Evolutionary conservation across 2,329 filamentous ascomycete genomes (phyloP).

Genomic region (Phoma sp.): DNA sequence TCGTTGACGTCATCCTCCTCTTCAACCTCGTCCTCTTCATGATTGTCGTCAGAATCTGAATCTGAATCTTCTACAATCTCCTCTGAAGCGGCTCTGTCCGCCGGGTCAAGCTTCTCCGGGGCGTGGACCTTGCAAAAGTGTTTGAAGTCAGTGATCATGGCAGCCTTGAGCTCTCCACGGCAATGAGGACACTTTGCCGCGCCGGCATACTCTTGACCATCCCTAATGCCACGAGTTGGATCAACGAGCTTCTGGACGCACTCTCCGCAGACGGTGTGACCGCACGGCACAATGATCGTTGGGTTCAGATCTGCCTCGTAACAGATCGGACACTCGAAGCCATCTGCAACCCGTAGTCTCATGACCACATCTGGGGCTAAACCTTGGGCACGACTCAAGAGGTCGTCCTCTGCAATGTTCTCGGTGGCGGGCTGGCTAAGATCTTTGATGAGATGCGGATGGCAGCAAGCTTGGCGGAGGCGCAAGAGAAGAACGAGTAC

Average conservation of each 20-base stretch:
- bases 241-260: conserved; percentile 76
- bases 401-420: conserved; percentile 60
- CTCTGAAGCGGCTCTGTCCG: conserved; percentile 19
- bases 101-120: conserved; percentile 56
- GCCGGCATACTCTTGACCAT: conserved; percentile 63
- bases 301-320: conserved; percentile 78
- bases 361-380: conserved; percentile 67
- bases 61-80: conserved; percentile 33
- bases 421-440: conserved; percentile 71
- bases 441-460: conserved; percentile 75
- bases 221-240: conserved; percentile 62
- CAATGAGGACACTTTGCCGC: conserved; percentile 77
- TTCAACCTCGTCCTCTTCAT: conserved; percentile 50
- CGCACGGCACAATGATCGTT: conserved; percentile 81
- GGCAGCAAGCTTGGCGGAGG: conserved; percentile 81
- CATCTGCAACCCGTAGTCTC: conserved; percentile 68
- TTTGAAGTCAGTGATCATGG: conserved; percentile 75
- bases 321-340: conserved; percentile 83
- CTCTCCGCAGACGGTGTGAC: conserved; percentile 79
- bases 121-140: conserved; percentile 78
- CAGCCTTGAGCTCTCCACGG: conserved; percentile 69
- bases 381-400: conserved; percentile 68
- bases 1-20: conserved; percentile 53
- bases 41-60: conserved; percentile 47
- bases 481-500: conserved; percentile 81